A percentile compares a stretch with the other conserved stretches of the same genome.
phyloP scores from a whole-genome alignment of 2,329 filamentous ascomycete genomes.

The Colletotrichum sidae region DNA sequence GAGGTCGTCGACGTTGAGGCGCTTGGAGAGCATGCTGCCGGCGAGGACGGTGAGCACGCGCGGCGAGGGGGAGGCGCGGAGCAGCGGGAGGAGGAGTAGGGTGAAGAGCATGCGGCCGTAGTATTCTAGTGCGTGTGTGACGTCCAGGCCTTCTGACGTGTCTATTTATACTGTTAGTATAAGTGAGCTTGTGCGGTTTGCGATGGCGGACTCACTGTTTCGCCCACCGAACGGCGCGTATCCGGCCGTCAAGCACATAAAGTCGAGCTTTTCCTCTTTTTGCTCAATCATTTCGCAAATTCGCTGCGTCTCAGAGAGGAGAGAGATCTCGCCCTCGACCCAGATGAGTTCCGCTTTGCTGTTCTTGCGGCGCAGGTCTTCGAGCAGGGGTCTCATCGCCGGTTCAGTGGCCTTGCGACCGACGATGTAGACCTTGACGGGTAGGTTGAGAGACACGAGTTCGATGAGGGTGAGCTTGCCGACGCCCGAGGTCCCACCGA shows the following conservation, averaged over 20 bases:
- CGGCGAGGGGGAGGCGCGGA: conserved; percentile 41
- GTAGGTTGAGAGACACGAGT: conserved; percentile 49
- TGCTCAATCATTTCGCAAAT: conserved; percentile 52
- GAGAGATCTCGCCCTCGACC: conserved; percentile 56
- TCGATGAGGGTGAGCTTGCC: conserved; percentile 53
- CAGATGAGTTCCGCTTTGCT: conserved; percentile 55
- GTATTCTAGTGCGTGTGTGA: conserved; percentile 52
- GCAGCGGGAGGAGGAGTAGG: conserved; percentile 53
- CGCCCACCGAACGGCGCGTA: conserved; percentile 55
- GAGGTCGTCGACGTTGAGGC: conserved; percentile 41
- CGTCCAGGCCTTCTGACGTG: conserved; percentile 56
- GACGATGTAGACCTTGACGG: conserved; percentile 54
- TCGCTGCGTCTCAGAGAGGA: conserved; percentile 54
- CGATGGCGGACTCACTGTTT: conserved; percentile 10
- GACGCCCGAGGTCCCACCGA: conserved; percentile 60
- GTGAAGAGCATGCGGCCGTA: conserved; percentile 58
- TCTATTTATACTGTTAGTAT: conserved; percentile 39
- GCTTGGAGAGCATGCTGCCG: conserved; percentile 39
- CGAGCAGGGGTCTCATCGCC: conserved; percentile 46
- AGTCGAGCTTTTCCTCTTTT: conserved; percentile 52
- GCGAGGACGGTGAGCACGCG: conserved; percentile 44
- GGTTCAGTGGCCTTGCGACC: conserved; percentile 53
- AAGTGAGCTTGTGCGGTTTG: too few relatives aligned
- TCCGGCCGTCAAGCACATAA: conserved; percentile 57
- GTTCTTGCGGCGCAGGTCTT: conserved; percentile 50